These are phyloP conservation scores for Phytophthora niederhauseri DNA, from an alignment of 352 stramenopile genomes.

Conservation along the genomic window DNA sequence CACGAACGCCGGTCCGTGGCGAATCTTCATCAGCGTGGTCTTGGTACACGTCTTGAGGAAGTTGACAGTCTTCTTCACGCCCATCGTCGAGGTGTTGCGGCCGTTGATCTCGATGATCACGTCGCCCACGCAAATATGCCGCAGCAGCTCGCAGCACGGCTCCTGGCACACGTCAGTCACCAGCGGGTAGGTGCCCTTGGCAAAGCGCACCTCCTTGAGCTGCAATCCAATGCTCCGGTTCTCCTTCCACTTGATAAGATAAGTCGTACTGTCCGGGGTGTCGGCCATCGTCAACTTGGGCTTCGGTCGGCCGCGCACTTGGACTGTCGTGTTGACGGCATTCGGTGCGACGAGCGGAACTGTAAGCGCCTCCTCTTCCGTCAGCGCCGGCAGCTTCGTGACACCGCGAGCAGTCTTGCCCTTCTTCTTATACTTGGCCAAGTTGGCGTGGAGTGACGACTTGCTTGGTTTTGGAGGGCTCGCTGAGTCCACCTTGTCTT, in stretches of 20 bases:
- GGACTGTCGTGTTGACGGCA: conserved; percentile 83
- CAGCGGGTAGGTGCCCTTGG: conserved; percentile 80
- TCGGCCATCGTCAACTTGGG: conserved; percentile 79
- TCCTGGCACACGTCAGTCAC: conserved; percentile 87
- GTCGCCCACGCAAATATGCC: conserved; percentile 85
- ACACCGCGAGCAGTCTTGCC: conserved; percentile 68
- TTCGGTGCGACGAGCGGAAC: conserved; percentile 82
- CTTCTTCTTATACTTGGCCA: conserved; percentile 82
- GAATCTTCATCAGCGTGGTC: conserved; percentile 87
- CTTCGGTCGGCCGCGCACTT: conserved; percentile 80
- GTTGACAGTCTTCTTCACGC: conserved; percentile 90
- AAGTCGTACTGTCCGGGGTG: conserved; percentile 83
- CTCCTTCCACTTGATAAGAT: conserved; percentile 91
- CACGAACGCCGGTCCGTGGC: conserved; percentile 74
- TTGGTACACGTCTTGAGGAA: conserved; percentile 89
- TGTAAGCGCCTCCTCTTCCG: conserved; percentile 65
- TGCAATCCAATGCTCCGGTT: conserved; percentile 86
- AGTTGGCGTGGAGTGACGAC: conserved; percentile 57
- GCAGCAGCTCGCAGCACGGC: conserved; percentile 80
- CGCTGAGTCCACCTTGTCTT: conserved; percentile 36
- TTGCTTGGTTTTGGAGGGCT: conserved; percentile 42
- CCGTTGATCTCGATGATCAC: conserved; percentile 90
- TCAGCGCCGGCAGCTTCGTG: conserved; percentile 67
- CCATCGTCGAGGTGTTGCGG: conserved; percentile 89
- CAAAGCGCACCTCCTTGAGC: conserved; percentile 79